phyloP scores from a whole-genome alignment of 441 rosid genomes.

The Breynia disticha region DNA sequence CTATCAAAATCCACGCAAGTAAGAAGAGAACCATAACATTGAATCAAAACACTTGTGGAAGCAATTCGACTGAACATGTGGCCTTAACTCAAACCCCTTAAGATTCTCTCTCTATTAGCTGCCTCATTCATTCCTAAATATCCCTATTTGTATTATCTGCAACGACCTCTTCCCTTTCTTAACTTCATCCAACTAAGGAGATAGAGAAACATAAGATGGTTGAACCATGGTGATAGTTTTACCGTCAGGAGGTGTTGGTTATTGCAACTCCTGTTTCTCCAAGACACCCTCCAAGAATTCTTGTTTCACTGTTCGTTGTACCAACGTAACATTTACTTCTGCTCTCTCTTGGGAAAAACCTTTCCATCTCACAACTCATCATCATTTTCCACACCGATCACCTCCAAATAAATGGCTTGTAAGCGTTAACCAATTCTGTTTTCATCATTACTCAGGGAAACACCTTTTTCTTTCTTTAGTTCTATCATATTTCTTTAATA shows the following conservation, averaged over 20 bases:
- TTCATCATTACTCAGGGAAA: no score
- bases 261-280: constrained; percentile 19
- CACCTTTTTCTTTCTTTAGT: no score
- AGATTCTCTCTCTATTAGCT: no score
- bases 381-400: constrained; percentile 20
- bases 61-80: no score
- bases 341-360: constrained; percentile 30
- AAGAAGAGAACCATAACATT: no score
- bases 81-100: no score
- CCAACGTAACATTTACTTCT: constrained; percentile 18
- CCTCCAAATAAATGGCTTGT: constrained; percentile 50
- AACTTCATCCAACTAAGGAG: constrained; percentile 9
- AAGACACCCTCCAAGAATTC: constrained; percentile 17
- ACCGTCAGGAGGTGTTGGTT: constrained; percentile 36
- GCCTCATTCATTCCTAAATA: no score
- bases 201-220: constrained; percentile 30
- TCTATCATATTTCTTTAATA: constrained; percentile 2
- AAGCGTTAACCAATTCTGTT: constrained; percentile 13
- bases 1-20: no score
- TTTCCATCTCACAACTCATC: constrained; percentile 22
- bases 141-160: no score
- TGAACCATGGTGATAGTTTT: constrained; percentile 42
- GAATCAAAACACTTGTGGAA: no score
- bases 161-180: background rate
- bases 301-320: constrained; percentile 19